Percentiles rank a stretch among this genome's conserved stretches.
Conservation (phyloP, 352 stramenopile genomes). For the Phytophthora sp. region DNA sequence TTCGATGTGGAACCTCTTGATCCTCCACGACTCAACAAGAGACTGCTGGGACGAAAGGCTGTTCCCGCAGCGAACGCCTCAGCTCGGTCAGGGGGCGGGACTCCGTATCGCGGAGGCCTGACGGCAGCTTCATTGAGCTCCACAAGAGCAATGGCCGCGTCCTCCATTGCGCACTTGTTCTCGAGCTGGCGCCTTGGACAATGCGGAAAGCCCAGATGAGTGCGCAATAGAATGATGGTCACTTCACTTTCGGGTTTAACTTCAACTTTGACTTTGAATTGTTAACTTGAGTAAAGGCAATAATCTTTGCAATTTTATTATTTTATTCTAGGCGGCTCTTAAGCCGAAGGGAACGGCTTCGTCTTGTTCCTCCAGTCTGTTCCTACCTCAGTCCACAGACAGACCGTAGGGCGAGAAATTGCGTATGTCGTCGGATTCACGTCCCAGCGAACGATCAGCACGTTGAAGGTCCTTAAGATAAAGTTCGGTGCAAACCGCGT, state of each 20-base stretch:
- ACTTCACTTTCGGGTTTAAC: conserved; percentile 33
- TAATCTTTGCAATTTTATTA: conserved; percentile 1
- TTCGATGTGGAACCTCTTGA: conserved; percentile 31
- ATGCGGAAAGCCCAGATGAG: conserved; percentile 14
- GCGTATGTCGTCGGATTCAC: conserved; percentile 39
- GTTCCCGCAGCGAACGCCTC: conserved; percentile 4
- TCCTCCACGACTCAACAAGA: conserved; percentile 18
- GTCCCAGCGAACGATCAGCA: conserved; percentile 44
- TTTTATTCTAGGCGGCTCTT: background rate
- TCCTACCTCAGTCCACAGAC: conserved; percentile 45
- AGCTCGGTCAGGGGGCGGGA: conserved; percentile 35
- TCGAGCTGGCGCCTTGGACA: conserved; percentile 21
- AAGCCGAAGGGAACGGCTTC: conserved; percentile 40
- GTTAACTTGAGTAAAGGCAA: conserved; percentile 2
- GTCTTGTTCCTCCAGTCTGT: conserved; percentile 44
- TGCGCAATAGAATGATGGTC: conserved; percentile 46
- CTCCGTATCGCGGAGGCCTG: conserved; percentile 39
- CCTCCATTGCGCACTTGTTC: conserved; percentile 29
- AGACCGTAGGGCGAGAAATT: conserved; percentile 38
- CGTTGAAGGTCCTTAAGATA: conserved; percentile 45
- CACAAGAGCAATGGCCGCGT: conserved; percentile 20
- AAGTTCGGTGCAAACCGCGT: conserved; percentile 36
- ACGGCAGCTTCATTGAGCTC: conserved; percentile 41
- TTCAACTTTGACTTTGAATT: conserved; percentile 31
- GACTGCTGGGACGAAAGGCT: background rate